A percentile compares a stretch with the other conserved stretches of the same genome.
Conservation (phyloP, 257 asterid species). For the Solanum pennellii region DNA sequence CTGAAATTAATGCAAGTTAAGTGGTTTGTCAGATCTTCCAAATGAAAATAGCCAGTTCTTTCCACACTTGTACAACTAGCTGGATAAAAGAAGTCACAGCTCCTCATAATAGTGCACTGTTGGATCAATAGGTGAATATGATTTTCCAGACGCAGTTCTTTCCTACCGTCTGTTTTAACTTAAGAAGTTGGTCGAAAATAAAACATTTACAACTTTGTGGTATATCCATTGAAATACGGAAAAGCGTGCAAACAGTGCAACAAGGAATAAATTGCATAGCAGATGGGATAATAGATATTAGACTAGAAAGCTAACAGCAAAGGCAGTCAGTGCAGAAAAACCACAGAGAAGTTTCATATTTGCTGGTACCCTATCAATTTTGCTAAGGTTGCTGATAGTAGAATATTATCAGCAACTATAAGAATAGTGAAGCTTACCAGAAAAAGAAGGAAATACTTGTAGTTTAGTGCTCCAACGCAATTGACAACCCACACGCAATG, state of each 20-base stretch:
- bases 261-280: background rate
- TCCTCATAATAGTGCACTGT: background rate
- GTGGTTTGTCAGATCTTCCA: background rate
- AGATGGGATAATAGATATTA: background rate
- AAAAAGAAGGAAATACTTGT: conserved; percentile 94
- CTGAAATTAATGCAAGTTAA: background rate
- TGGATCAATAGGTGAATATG: background rate
- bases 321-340: background rate
- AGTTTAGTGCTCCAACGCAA: conserved; percentile 95
- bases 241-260: background rate
- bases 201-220: background rate
- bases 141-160: background rate
- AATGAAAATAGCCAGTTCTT: background rate
- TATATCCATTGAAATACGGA: background rate
- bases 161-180: background rate
- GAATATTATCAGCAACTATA: background rate
- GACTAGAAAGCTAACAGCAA: background rate
- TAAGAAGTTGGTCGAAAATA: background rate
- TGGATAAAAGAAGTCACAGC: background rate
- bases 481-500: conserved; percentile 99
- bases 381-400: background rate
- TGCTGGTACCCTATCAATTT: background rate
- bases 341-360: background rate
- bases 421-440: conserved; percentile 41
- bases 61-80: background rate